A percentile compares a stretch with the other conserved stretches of the same genome.
Evolutionary conservation across 257 asterid genomes (phyloP).

Genomic region (Lycium ferocissimum): DNA sequence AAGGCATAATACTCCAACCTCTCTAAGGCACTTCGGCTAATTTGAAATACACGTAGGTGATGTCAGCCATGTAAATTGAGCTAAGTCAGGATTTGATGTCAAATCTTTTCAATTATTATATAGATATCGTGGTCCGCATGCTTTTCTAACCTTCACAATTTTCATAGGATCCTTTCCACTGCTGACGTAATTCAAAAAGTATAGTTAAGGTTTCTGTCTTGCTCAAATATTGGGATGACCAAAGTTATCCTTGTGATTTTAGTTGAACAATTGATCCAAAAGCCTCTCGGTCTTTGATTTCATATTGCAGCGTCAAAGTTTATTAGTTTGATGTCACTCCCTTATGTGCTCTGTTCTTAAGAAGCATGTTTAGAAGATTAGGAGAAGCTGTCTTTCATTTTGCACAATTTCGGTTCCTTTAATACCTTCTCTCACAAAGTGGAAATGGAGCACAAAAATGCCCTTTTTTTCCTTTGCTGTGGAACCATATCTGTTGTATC

Average conservation of each 20-base stretch:
- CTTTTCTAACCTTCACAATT: not conserved
- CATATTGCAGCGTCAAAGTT: not conserved
- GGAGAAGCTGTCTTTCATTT: not conserved
- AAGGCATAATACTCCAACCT: not conserved
- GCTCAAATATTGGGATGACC: not conserved
- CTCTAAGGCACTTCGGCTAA: not conserved
- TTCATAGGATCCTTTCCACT: not conserved
- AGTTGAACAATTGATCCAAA: not conserved
- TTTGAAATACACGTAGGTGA: not conserved
- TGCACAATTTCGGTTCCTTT: not conserved
- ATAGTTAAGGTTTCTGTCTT: not conserved
- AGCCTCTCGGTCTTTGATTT: not conserved
- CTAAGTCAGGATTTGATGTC: not conserved
- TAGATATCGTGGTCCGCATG: not conserved
- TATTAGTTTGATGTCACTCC: slow-evolving; percentile 15
- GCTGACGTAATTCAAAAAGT: not conserved
- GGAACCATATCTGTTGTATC: not conserved
- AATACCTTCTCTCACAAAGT: not conserved
- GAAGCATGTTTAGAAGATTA: not conserved
- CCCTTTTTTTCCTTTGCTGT: not conserved
- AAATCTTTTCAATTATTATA: not conserved
- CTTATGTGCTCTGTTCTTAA: not conserved
- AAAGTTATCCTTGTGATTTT: slow-evolving; percentile 16
- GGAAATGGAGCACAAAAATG: not conserved
- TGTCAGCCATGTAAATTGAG: not conserved